These are phyloP conservation scores for Leccinum huronense DNA, from an alignment of 1,284 basidiomycete species.

Conservation along the genomic window DNA sequence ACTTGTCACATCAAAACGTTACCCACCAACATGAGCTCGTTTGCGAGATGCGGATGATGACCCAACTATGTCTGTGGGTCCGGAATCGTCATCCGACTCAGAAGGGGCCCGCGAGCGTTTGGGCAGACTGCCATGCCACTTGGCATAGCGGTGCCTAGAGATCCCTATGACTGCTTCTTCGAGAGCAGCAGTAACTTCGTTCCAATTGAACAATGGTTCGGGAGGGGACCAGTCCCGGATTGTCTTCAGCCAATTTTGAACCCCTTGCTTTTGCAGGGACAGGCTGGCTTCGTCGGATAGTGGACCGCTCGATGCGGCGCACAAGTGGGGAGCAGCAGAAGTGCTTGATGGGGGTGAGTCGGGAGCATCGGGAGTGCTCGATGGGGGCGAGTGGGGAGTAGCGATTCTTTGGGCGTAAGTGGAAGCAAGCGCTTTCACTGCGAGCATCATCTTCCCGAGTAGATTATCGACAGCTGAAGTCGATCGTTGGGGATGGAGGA, in stretches of 20 bases:
- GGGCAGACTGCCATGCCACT: neutral
- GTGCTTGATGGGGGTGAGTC: neutral
- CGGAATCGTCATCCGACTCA: neutral
- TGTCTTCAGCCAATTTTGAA: conserved; percentile 1
- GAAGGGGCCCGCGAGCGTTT: neutral
- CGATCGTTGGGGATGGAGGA: neutral
- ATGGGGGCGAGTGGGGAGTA: neutral
- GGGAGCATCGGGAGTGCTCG: neutral
- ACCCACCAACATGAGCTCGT: neutral
- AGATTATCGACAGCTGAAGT: neutral
- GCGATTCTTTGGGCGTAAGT: neutral
- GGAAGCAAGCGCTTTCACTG: neutral
- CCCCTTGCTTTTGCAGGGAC: neutral
- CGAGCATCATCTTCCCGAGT: neutral
- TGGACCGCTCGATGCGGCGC: neutral
- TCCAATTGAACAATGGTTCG: neutral
- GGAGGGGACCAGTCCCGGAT: neutral
- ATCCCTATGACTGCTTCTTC: conserved; percentile 1
- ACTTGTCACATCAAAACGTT: neutral
- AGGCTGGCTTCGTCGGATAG: neutral
- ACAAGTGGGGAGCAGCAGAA: neutral
- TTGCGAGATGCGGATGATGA: neutral
- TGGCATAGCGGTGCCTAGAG: neutral
- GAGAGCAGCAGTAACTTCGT: neutral
- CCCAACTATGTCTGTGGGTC: neutral